A percentile compares a stretch with the other conserved stretches of the same genome.
Evolutionary conservation across 2,329 filamentous ascomycete species (phyloP).

Genomic region (Aureobasidium melanogenum): DNA sequence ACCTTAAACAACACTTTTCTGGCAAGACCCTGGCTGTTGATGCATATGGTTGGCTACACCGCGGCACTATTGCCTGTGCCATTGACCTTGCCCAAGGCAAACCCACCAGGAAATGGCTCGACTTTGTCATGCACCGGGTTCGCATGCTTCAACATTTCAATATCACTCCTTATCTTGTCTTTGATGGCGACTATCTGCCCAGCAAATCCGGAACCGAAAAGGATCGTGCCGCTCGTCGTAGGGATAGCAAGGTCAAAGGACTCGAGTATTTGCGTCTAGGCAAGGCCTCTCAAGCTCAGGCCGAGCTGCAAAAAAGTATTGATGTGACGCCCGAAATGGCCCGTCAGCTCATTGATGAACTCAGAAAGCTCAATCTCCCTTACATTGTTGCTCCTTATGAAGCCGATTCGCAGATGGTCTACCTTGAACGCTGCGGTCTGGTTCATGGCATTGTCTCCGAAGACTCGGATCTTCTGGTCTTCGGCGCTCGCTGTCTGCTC

Average conservation of each 20-base stretch:
- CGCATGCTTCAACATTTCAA: conserved; percentile 92
- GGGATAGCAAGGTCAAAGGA: conserved; percentile 67
- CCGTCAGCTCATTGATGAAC: conserved; percentile 76
- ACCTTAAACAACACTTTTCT: conserved; percentile 68
- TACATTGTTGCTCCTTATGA: conserved; percentile 97
- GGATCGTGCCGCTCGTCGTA: conserved; percentile 63
- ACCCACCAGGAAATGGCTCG: conserved; percentile 81
- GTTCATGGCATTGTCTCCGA: conserved; percentile 88
- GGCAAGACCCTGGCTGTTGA: conserved; percentile 92
- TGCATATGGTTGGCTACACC: conserved; percentile 96
- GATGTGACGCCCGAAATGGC: conserved; percentile 97
- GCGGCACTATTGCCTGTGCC: conserved; percentile 82
- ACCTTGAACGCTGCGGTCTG: conserved; percentile 76
- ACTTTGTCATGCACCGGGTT: conserved; percentile 82
- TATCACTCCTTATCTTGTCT: conserved; percentile 88
- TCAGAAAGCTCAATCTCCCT: conserved; percentile 69
- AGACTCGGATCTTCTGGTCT: conserved; percentile 92
- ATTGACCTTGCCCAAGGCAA: conserved; percentile 83
- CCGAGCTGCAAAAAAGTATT: conserved; percentile 87
- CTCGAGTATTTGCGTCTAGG: conserved; percentile 74
- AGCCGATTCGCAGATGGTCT: conserved; percentile 93
- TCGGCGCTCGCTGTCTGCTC: conserved; percentile 80
- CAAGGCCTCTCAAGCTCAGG: conserved; percentile 67
- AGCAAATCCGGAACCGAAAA: conserved; percentile 86
- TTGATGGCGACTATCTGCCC: conserved; percentile 90